Evolutionary conservation across 1,284 basidiomycete species (phyloP), one percentile per base, ranked within the genome.

Genomic region (Malassezia psittaci): DNA sequence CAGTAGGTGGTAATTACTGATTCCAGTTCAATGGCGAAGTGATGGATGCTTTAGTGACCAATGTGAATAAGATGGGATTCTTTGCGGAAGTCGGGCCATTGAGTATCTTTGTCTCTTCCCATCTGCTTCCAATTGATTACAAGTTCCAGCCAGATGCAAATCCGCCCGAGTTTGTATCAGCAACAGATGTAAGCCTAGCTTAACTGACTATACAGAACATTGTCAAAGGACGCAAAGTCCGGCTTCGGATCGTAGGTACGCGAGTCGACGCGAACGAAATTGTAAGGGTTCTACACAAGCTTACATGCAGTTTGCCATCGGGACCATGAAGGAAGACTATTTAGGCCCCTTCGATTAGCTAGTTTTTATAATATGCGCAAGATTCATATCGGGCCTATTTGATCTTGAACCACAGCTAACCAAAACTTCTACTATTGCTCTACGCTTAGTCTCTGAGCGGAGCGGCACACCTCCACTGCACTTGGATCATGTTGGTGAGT

Each of bases 31-130:
- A 96, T 77, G 91, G 91, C 19, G 93, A 98, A 76, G 93, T 96
- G 5, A 88, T 98, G 36, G 94, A 98, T 76, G 93, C 90, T 1
- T 85, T 91, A 8, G 93, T 98, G 24, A 86, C 86, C 64, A 91
- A 89, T 63, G 94, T 98, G 39, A 94, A 87, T 77, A 96, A 96
- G 81, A 96, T 96, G 90, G 91, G 91, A 6, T 94, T 96, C 78
- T 96, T 96, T 65, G 90, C 89, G 48, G 88, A 93, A 63, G 90
- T 93, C 49, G 94, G 94, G 38, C 94, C 93, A 10, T 46, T 74
- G 16, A 67, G 65, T 51, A 68, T 74, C 46, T 74, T 74, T 44
- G 68, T 96, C 19, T 93, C 90, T 16, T 87, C 88, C 63, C 91
- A 96, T 78, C 89, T 94, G 63, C 69, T 84, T 77, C 52, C 65